Evolutionary conservation across 2,329 filamentous ascomycete species (phyloP), one percentile per base, ranked within the genome.

Genomic region (Nannizziopsis barbatae): DNA sequence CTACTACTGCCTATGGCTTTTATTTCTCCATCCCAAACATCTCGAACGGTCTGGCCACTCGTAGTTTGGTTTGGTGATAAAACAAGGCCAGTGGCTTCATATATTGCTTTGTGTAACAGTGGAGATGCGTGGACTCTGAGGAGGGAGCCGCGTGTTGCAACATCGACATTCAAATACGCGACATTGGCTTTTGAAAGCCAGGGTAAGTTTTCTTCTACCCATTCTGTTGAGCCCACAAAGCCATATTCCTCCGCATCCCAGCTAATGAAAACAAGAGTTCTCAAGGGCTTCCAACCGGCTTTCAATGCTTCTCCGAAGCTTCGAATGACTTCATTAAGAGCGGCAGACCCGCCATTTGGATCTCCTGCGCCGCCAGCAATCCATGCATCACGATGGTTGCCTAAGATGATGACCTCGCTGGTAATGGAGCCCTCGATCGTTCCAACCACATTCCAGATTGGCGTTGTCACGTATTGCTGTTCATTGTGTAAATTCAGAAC

Each of bases 371-470:
- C 86, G n/a, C 86, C 86, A 15, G 82, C 81, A 58, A 90, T 83
- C 86, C 86, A 93, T 0, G 89, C 86, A 65, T 95, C 88, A 31
- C 88, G 80, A 61, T 95, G 89, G 60, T 94, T 95, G n/a, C 89
- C 88, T 30, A 96, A 70, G 2, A 98, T 75, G 40, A 98, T 73
- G 1, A 95, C 87, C 60, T 95, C 88, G 57, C 95, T 81, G 0
- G 80, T 73, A 32, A 92, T 79, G 0, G 83, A 84, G 8, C 90
- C 92, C 58, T 95, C 95, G 7, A 98, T 86, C 40, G 92, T 73
- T 39, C 90, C 90, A 55, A 96, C 90, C 2, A 92, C 86, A 61
- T 98, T 84, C 88, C 88, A 95, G 45, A 90, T 71, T 3, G 85
- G 84, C 0, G 84, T 92, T 1, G 77, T 90, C 11, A 80, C 79